Percentiles rank a stretch among this genome's conserved stretches.
Evolutionary conservation across 2,329 filamentous ascomycete genomes (phyloP).

Genomic region (Ophiostoma angusticollis): DNA sequence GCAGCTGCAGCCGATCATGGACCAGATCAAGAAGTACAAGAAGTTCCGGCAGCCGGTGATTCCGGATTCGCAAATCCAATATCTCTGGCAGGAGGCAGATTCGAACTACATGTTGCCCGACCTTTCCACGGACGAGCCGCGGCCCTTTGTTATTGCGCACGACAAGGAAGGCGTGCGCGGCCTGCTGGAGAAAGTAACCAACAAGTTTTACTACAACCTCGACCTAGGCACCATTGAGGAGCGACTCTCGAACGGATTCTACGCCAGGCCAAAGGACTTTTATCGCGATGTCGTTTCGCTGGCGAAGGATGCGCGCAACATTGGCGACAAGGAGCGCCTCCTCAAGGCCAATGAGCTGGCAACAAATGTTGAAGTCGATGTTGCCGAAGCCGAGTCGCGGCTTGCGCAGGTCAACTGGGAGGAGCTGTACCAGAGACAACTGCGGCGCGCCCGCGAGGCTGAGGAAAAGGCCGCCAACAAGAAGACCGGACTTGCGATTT

Average conservation of each 20-base stretch:
- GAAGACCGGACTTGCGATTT: conserved; percentile 43
- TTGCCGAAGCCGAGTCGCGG: conserved; percentile 53
- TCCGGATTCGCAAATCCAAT: conserved; percentile 58
- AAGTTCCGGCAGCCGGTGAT: conserved; percentile 77
- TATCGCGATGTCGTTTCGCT: conserved; percentile 74
- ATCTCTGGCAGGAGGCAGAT: conserved; percentile 74
- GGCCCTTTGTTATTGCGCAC: conserved; percentile 67
- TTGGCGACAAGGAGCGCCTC: conserved; percentile 70
- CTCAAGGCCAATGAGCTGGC: conserved; percentile 85
- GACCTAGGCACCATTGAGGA: conserved; percentile 90
- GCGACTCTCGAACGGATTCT: conserved; percentile 92
- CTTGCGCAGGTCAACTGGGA: conserved; percentile 63
- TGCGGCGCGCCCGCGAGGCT: conserved; percentile 47
- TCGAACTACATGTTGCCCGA: conserved; percentile 54
- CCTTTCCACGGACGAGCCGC: conserved; percentile 39
- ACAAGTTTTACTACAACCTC: conserved; percentile 89
- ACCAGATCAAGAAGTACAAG: conserved; percentile 89
- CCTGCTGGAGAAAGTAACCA: conserved; percentile 58
- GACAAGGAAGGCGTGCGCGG: conserved; percentile 71
- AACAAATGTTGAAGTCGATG: conserved; percentile 88
- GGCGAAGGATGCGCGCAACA: conserved; percentile 69
- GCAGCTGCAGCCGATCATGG: conserved; percentile 86
- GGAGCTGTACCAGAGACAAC: conserved; percentile 60
- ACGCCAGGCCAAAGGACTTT: conserved; percentile 82
- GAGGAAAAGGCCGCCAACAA: conserved; percentile 51